Base-by-base conservation (phyloP, 2,329 filamentous ascomycete species). In the Fusarium sp. region DNA sequence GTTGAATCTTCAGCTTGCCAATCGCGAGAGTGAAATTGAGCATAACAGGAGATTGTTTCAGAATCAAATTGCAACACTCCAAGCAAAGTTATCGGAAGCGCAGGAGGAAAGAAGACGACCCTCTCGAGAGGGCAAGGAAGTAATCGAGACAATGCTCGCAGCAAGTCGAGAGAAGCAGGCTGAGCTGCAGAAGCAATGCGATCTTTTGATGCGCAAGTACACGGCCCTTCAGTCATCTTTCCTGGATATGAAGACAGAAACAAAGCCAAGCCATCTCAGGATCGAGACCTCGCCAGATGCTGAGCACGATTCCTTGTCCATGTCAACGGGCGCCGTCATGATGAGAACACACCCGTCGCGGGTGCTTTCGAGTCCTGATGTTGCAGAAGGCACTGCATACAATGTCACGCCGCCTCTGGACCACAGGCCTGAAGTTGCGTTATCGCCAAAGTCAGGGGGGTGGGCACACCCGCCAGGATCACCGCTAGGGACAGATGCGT, bases 1-100 rank as follows among this genome's bases (percentile, higher is more conserved):
- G 55, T 81, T 92, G 23, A 83, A 84, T 46, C 81, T 89, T 80
- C 85, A 89, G 68, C 79, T 94, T 64, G 79, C 76, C 41, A 85
- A 83, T 8, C 80, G 80, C 21, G 83, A 86, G 43, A 71, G 74
- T n/a, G 85, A 88, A 47, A 74, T 86, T 3, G 77, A 80, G 52
- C 79, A 80, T 49, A 80, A 78, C 28, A 81, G 77, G 63, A 77
- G 76, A 33, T 74, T 81, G n/a, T 86, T 86, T 62, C 76, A 85
- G 58, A 77, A 78, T 8, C 85, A 88, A 63, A 81, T 88, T 16
- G 75, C 75, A n/a, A 77, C 76, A 20, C 80, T 89, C 11, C 84
- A 84, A 57, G 73, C 76, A 10, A 82, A 81, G 66, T 76, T 89
- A 8, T 78, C 80, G 9, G 79, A 84, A 49, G 78, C 78, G 66